These are phyloP conservation scores for Ophiognomonia clavigignenti-juglandacearum DNA, from an alignment of 2,329 filamentous ascomycete genomes.

Conservation along the genomic window DNA sequence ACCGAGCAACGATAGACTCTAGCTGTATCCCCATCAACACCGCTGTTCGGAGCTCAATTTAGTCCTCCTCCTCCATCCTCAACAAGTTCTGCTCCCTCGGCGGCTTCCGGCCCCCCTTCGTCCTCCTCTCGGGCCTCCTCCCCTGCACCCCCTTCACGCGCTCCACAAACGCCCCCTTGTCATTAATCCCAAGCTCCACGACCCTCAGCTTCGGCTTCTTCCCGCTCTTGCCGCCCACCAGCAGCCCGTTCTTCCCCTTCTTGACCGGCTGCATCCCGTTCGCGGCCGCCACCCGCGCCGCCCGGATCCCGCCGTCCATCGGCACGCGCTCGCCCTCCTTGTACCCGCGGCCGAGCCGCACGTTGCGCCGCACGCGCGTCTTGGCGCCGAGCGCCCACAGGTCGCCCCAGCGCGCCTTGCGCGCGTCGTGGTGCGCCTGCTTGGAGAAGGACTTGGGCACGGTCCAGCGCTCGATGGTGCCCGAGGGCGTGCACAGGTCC, in stretches of 20 bases:
- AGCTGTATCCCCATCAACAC: too few relatives aligned
- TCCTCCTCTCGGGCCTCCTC: conserved; percentile 31
- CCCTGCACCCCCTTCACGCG: conserved; percentile 27
- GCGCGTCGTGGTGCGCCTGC: conserved; percentile 84
- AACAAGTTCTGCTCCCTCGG: conserved; percentile 32
- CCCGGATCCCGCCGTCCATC: conserved; percentile 43
- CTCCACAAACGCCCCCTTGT: conserved; percentile 33
- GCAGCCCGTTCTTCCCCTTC: conserved; percentile 11
- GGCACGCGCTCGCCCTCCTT: conserved; percentile 19
- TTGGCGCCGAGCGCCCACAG: conserved; percentile 95
- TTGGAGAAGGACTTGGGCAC: conserved; percentile 77
- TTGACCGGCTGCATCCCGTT: background rate
- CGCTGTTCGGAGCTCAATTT: too few relatives aligned
- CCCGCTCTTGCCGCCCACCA: conserved; percentile 17
- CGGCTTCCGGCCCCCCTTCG: conserved; percentile 35
- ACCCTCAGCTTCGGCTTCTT: conserved; percentile 32
- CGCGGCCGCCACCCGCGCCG: conserved; percentile 23
- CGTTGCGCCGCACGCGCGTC: conserved; percentile 60
- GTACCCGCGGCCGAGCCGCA: conserved; percentile 52
- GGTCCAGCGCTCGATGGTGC: conserved; percentile 87
- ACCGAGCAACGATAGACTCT: too few relatives aligned
- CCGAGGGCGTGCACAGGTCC: conserved; percentile 84
- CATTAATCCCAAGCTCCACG: conserved; percentile 32
- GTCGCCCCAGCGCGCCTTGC: conserved; percentile 88
- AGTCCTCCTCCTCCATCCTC: conserved; percentile 31